Evolutionary conservation across 495 filamentous ascomycete species (phyloP).

Genomic region (Penicillium cosmopolitanum): DNA sequence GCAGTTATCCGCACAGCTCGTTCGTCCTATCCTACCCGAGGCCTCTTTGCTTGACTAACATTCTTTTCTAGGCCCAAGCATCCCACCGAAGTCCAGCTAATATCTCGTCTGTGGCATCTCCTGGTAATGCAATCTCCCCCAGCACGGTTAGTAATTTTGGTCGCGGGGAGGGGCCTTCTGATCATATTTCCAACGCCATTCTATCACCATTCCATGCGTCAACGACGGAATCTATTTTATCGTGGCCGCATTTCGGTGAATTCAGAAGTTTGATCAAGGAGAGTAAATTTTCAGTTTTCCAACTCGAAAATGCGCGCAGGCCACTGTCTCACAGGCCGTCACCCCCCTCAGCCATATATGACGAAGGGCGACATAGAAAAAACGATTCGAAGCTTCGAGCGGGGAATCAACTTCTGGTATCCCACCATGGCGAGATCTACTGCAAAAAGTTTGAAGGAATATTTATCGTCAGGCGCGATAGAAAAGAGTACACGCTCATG

Average conservation of each 20-base stretch:
- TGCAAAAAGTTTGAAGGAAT: constrained; percentile 3
- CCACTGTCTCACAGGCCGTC: neutral
- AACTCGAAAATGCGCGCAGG: constrained; percentile 10
- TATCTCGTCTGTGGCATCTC: constrained; percentile 3
- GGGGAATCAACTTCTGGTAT: constrained; percentile 22
- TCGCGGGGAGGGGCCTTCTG: constrained; percentile 2
- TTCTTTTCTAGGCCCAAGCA: neutral
- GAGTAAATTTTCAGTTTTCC: constrained; percentile 9
- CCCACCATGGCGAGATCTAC: constrained; percentile 17
- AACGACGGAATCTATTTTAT: constrained; percentile 22
- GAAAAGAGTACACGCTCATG: constrained; percentile 14
- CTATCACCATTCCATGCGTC: constrained; percentile 21
- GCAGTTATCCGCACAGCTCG: constrained; percentile 17
- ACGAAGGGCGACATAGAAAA: constrained; percentile 15
- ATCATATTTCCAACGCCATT: constrained; percentile 19
- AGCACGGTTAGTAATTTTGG: constrained; percentile 3
- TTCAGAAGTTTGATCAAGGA: constrained; percentile 14
- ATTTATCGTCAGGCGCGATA: constrained; percentile 5
- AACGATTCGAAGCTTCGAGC: constrained; percentile 16
- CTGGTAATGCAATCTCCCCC: constrained; percentile 11
- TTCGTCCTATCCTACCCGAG: neutral
- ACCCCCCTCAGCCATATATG: constrained; percentile 10
- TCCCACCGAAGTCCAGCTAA: constrained; percentile 7
- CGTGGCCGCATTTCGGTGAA: constrained; percentile 20
- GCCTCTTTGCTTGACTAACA: neutral